Conservation (phyloP, 1,284 basidiomycete species). For the Cystobasidium sp. region DNA sequence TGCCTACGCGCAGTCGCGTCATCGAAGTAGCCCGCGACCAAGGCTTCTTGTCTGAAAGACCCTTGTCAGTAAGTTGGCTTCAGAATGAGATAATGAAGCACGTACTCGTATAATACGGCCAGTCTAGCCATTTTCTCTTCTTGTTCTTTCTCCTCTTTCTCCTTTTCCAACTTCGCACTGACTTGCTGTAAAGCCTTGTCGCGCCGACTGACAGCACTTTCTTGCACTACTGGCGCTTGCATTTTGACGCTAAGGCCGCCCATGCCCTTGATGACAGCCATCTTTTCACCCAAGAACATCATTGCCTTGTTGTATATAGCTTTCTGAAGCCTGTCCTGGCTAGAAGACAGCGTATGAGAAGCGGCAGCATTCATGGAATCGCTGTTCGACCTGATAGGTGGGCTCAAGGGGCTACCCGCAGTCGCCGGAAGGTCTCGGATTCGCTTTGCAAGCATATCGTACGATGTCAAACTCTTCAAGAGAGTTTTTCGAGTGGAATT, state of each 20-base stretch:
- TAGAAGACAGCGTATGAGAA: constrained; percentile 52
- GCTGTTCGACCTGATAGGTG: constrained; percentile 59
- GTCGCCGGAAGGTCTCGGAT: constrained; percentile 69
- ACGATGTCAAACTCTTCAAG: constrained; percentile 58
- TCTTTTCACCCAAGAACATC: constrained; percentile 82
- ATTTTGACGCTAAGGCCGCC: constrained; percentile 47
- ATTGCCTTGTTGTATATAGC: constrained; percentile 79
- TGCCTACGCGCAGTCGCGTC: constrained; percentile 53
- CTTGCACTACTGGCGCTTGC: not conserved
- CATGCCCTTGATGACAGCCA: constrained; percentile 74
- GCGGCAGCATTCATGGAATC: not conserved
- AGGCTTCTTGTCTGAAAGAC: constrained; percentile 50
- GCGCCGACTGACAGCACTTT: not conserved
- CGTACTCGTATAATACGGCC: constrained; percentile 51
- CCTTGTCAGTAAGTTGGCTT: not conserved
- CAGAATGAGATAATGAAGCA: not conserved
- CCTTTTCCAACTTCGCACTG: constrained; percentile 10
- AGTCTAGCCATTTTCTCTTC: constrained; percentile 46
- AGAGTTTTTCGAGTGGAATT: constrained; percentile 50
- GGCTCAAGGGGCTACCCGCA: constrained; percentile 58
- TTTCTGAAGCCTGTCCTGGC: constrained; percentile 79
- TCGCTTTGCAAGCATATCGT: constrained; percentile 84
- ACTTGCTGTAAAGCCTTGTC: not conserved
- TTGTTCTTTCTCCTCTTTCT: constrained; percentile 25
- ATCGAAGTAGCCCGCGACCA: constrained; percentile 52